These are phyloP conservation scores for Peronosclerospora sorghi DNA, from an alignment of 352 stramenopile species.

Conservation along the genomic window DNA sequence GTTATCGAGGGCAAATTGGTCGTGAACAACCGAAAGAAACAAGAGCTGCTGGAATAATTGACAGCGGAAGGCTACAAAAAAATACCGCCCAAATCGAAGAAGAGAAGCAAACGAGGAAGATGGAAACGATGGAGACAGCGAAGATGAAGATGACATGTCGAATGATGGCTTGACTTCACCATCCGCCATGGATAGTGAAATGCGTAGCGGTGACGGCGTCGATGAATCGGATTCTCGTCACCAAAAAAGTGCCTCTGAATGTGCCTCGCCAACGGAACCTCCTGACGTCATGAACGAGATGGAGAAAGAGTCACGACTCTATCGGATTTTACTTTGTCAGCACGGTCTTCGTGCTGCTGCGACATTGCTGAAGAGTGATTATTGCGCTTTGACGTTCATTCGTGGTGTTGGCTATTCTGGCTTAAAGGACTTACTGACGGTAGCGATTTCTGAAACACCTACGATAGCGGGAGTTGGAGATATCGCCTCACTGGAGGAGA, in stretches of 20 bases:
- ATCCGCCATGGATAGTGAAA: conserved; percentile 66
- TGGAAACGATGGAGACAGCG: conserved; percentile 41
- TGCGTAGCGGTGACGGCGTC: conserved; percentile 25
- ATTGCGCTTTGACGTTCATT: conserved; percentile 57
- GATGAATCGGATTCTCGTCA: conserved; percentile 50
- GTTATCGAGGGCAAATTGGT: conserved; percentile 88
- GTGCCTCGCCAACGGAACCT: conserved; percentile 21
- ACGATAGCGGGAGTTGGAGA: conserved; percentile 54
- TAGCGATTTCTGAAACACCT: conserved; percentile 65
- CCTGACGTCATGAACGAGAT: conserved; percentile 51
- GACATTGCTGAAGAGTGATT: conserved; percentile 56
- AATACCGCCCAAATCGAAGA: conserved; percentile 33
- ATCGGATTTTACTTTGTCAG: conserved; percentile 69
- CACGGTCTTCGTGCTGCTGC: conserved; percentile 61
- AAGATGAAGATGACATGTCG: conserved; percentile 84
- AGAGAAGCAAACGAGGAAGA: conserved; percentile 35
- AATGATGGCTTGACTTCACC: conserved; percentile 72
- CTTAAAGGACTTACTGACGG: conserved; percentile 50
- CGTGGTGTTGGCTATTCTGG: conserved; percentile 36
- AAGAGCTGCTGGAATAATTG: conserved; percentile 87
- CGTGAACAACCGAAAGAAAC: conserved; percentile 90
- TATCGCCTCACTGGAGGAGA: conserved; percentile 69
- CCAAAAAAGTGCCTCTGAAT: conserved; percentile 8
- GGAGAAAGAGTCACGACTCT: conserved; percentile 64
- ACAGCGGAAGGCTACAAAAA: conserved; percentile 84